phyloP scores from a whole-genome alignment of 441 rosid genomes.

The Corymbia citriodora region DNA sequence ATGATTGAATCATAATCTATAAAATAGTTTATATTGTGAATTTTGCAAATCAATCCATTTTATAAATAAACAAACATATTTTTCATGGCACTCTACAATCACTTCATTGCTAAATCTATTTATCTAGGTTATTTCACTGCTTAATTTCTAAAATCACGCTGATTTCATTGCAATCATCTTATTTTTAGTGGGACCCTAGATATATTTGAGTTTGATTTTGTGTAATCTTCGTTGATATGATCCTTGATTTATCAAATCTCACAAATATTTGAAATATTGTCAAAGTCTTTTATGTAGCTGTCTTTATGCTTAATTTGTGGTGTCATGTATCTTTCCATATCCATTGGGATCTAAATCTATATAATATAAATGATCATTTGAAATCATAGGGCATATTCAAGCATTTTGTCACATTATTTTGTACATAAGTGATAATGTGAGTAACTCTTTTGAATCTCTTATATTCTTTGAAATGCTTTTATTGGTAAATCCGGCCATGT shows the following conservation, averaged over 20 bases:
- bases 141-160: background rate
- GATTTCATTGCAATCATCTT: background rate
- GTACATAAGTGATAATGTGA: background rate
- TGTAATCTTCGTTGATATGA: background rate
- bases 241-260: background rate
- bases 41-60: too few species aligned
- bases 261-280: background rate
- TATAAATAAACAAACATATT: background rate
- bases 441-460: background rate
- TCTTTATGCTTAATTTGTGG: background rate
- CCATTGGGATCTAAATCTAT: background rate
- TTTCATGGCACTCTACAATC: accelerated
- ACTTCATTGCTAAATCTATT: background rate
- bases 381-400: background rate
- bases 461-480: too few species aligned
- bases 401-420: too few species aligned
- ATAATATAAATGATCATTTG: background rate
- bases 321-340: background rate
- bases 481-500: background rate
- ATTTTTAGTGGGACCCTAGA: background rate
- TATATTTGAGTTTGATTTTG: background rate
- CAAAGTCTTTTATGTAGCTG: accelerated
- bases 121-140: background rate
- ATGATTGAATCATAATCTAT: accelerated
- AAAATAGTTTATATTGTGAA: accelerated